phyloP scores from a whole-genome alignment of 192 early-diverging fungal genomes.

The Entrophospora sp. region DNA sequence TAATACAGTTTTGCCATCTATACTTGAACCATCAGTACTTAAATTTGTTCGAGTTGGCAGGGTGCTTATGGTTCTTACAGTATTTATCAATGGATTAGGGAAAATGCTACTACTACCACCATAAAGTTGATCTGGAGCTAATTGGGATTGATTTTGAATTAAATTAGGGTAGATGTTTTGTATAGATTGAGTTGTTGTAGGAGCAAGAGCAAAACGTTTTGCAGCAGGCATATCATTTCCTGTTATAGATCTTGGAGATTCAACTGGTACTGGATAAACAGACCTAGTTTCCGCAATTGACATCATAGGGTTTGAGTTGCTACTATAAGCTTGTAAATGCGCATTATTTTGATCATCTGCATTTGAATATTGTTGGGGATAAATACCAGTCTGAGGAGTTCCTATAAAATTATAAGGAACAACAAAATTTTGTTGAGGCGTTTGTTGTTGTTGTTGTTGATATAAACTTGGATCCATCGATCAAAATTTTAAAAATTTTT shows the following conservation, averaged over 20 bases:
- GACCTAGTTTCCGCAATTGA: background rate
- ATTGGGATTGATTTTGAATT: conserved; percentile 14
- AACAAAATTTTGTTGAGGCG: background rate
- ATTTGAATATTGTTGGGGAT: conserved; percentile 4
- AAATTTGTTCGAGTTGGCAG: background rate
- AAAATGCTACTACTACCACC: background rate
- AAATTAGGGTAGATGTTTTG: conserved; percentile 13
- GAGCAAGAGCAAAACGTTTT: conserved; percentile 11
- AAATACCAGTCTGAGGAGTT: conserved; percentile 4
- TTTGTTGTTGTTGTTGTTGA: too few species aligned
- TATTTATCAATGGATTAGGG: background rate
- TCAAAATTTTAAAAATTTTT: too few species aligned
- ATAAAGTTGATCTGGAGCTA: background rate
- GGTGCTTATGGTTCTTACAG: conserved; percentile 8
- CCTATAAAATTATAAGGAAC: conserved; percentile 1
- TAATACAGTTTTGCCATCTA: conserved; percentile 4
- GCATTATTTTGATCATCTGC: background rate
- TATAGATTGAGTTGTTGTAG: background rate
- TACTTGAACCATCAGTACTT: background rate
- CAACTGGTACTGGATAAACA: conserved; percentile 9
- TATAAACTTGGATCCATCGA: too few species aligned
- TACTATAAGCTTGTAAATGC: background rate
- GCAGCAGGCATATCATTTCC: conserved; percentile 13
- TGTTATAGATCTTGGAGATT: background rate
- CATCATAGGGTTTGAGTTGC: conserved; percentile 10